Evolutionary conservation across 108 stramenopile genomes (phyloP), one percentile per base, ranked within the genome.

Genomic region (Craspedostauros australis): DNA sequence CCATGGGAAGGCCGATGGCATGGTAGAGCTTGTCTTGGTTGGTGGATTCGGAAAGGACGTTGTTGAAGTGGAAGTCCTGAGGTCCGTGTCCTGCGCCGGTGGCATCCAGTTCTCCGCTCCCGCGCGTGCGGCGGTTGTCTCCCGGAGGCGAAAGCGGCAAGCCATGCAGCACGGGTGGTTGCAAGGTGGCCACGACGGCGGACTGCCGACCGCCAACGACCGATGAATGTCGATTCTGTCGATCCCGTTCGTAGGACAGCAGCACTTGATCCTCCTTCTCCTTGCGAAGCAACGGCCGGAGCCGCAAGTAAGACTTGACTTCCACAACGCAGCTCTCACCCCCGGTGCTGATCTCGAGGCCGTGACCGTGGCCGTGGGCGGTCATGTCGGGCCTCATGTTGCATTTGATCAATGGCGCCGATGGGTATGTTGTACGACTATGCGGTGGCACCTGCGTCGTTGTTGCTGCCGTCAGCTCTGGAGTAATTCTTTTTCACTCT

Each of bases 1-100:
- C 68, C 28, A 61, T 61, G 8, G 68, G 54, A 7, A 61, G 47
- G 3, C 68, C 68, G 9, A 69, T 16, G 5, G 60, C 44, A 49
- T 69, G 55, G 47, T 61, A 69, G n/a, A 69, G 33, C 28, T 69
- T 69, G 39, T 69, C 68, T 49, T 69, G 68, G 26, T 49, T 61
- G 27, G 60, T 50, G 12, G 21, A 33, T 3, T 69, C 68, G 1
- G 46, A 14, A 4, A 69, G 23, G 16, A 69, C 28, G 22, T 61
- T 53, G 26, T 69, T 61, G 54, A 69, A 69, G 34, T 61, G 68
- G 46, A 48, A 69, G 19, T 69, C 68, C n/a, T n/a, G n/a, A n/a
- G 23, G 21, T 42, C 16, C 52, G 52, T 22, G 44, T 45, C 15
- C 49, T 50, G 1, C 41, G n/a, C 2, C 23, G 20, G 62, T 63